Conservation (phyloP, 2,329 filamentous ascomycete genomes). For the Leptographium lundbergii region DNA sequence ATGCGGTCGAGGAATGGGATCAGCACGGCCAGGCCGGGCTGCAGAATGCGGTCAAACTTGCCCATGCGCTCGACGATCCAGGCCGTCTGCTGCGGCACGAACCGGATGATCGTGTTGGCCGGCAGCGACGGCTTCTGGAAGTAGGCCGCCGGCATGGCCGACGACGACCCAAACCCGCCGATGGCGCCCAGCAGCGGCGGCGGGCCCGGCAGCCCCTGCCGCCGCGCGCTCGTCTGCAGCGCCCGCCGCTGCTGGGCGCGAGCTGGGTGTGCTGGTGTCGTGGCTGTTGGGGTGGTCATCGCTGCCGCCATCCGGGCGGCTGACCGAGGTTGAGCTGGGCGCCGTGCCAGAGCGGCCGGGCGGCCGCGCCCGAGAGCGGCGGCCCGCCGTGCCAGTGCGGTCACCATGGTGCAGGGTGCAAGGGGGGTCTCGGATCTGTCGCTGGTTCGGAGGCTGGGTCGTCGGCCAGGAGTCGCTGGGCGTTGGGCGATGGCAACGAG, state of each 20-base stretch:
- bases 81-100: conserved; percentile 98
- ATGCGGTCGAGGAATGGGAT: conserved; percentile 89
- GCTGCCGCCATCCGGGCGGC: background rate
- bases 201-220: conserved; percentile 11
- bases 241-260: conserved; percentile 5
- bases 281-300: background rate
- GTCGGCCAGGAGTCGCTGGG: too few species aligned
- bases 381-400: background rate
- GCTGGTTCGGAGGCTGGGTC: background rate
- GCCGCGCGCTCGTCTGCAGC: conserved; percentile 13
- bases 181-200: conserved; percentile 18
- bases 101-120: conserved; percentile 87
- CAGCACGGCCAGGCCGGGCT: conserved; percentile 81
- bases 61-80: conserved; percentile 99
- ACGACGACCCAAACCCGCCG: conserved; percentile 10
- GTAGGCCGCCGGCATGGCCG: conserved; percentile 51
- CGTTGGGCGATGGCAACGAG: too few species aligned
- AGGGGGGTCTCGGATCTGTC: background rate
- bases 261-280: background rate
- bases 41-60: conserved; percentile 84
- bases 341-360: conserved; percentile 2
- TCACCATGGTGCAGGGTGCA: background rate
- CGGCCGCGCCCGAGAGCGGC: conserved; percentile 10
- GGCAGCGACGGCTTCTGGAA: conserved; percentile 66
- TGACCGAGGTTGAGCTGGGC: background rate